These are phyloP conservation scores for Lipomyces anomalus DNA, from an alignment of 805 yeast genomes.

Conservation along the genomic window DNA sequence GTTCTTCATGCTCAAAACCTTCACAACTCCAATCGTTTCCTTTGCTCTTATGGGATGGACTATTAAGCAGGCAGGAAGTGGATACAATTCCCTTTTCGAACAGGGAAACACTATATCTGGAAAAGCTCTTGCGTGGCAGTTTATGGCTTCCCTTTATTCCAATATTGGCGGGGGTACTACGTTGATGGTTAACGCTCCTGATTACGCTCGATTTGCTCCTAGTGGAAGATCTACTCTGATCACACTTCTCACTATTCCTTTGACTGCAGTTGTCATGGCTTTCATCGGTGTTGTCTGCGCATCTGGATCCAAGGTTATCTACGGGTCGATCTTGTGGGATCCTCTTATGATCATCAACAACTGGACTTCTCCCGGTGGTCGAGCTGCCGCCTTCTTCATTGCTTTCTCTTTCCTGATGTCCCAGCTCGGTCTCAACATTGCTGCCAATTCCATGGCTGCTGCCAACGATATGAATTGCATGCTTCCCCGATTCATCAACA, in stretches of 20 bases:
- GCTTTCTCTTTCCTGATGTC: conserved; percentile 34
- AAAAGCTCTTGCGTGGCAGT: conserved; percentile 38
- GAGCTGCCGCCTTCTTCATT: conserved; percentile 47
- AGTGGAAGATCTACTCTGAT: conserved; percentile 34
- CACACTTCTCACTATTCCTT: conserved; percentile 36
- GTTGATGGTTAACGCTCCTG: conserved; percentile 40
- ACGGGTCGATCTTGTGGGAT: conserved; percentile 43
- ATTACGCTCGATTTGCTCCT: conserved; percentile 40
- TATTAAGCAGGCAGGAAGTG: conserved; percentile 13
- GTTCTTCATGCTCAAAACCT: conserved; percentile 16
- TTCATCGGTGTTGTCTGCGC: conserved; percentile 44
- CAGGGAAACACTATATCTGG: conserved; percentile 29
- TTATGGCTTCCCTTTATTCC: conserved; percentile 38
- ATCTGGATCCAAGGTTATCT: conserved; percentile 39
- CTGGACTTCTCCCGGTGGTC: conserved; percentile 34
- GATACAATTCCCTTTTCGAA: conserved; percentile 13
- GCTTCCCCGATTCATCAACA: conserved; percentile 41
- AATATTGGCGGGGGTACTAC: conserved; percentile 39
- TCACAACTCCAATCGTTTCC: conserved; percentile 15
- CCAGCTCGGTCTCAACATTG: conserved; percentile 36
- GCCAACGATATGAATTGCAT: conserved; percentile 50
- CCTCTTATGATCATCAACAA: conserved; percentile 43
- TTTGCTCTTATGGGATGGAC: conserved; percentile 21
- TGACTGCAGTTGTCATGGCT: conserved; percentile 42
- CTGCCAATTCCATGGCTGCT: conserved; percentile 43